Base-by-base conservation (phyloP, 2,329 filamentous ascomycete species). In the Chrysosporium queenslandicum region DNA sequence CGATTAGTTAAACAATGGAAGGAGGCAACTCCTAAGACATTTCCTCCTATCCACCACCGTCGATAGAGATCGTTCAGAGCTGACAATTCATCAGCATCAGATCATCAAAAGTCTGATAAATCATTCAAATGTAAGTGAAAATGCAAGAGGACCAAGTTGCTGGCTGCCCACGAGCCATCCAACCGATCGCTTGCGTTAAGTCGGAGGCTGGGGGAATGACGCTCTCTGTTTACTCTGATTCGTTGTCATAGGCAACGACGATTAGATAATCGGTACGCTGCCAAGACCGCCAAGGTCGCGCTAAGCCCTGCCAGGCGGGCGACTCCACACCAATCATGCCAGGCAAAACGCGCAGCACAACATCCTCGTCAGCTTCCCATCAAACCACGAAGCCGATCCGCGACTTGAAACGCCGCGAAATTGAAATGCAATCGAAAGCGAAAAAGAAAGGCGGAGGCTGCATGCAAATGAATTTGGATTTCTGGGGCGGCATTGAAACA, bases 181-280 rank as follows among this genome's bases (percentile, higher is more conserved):
- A n/a, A n/a, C n/a, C n/a, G n/a, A n/a, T n/a, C n/a, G 11, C 7
- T 6, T 4, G 2, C 20, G 20, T 39, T 39, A 50, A 50, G 29
- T 46, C 30, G 43, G 53, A 54, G 48, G 53, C 45, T 55, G 53
- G 53, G 49, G 32, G 53, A 23, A 23, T 36, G 48, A 34, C 48
- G 48, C 37, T 29, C 21, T 36, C 20, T 55, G 48, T 55, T 55
- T 55, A 55, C 53, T 21, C 40, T 36, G 3, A 20, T 29, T 9
- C 5, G 43, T 52, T 43, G 48, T 36, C 39, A 52, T 9, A 43
- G 43, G 43, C 53, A 55, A 55, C 53, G n/a, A 8, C 9, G 12
- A n/a, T 37, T 47, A 37, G 27, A 21, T 47, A 37, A 46, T 30
- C 25, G 39, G 25, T 14, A 7, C 7, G 11, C 9, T 11, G 20